These are phyloP conservation scores for Cyclostephanos invisitatus DNA, from an alignment of 108 stramenopile genomes.

Conservation along the genomic window DNA sequence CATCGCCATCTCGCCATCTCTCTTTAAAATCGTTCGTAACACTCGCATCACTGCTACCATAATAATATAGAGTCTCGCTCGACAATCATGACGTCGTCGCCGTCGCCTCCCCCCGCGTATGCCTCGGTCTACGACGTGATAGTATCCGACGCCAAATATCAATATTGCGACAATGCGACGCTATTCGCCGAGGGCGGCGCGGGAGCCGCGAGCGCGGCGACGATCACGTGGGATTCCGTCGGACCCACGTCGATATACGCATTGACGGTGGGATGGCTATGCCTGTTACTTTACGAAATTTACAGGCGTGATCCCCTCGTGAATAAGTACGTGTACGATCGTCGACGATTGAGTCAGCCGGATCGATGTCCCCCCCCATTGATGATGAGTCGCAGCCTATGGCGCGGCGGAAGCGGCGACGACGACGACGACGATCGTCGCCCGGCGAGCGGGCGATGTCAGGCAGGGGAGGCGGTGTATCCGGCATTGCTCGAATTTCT, in stretches of 20 bases:
- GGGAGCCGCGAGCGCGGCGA: background rate
- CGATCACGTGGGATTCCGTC: conserved; percentile 25
- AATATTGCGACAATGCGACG: background rate
- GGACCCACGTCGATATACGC: conserved; percentile 18
- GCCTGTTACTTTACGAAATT: conserved; percentile 21
- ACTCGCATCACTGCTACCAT: too few relatives aligned
- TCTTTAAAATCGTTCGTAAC: too few relatives aligned
- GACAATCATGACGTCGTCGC: too few relatives aligned
- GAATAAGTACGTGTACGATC: conserved; percentile 48
- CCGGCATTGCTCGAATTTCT: conserved; percentile 30
- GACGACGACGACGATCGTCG: background rate
- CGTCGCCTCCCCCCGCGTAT: too few relatives aligned
- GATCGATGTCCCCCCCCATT: conserved; percentile 43
- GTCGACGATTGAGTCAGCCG: conserved; percentile 40
- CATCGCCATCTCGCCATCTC: too few relatives aligned
- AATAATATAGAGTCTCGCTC: too few relatives aligned
- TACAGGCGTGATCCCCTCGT: conserved; percentile 45
- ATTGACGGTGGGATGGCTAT: conserved; percentile 7
- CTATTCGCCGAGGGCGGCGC: background rate
- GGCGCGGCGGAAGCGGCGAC: conserved; percentile 24
- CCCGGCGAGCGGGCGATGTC: background rate
- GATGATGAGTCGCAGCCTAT: conserved; percentile 48
- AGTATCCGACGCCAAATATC: too few relatives aligned
- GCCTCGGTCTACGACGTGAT: too few relatives aligned
- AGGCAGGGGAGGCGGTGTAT: background rate